A percentile compares a stretch with the other conserved stretches of the same genome.
Conservation (phyloP, 2,329 filamentous ascomycete species). For the Colletotrichum viniferum region DNA sequence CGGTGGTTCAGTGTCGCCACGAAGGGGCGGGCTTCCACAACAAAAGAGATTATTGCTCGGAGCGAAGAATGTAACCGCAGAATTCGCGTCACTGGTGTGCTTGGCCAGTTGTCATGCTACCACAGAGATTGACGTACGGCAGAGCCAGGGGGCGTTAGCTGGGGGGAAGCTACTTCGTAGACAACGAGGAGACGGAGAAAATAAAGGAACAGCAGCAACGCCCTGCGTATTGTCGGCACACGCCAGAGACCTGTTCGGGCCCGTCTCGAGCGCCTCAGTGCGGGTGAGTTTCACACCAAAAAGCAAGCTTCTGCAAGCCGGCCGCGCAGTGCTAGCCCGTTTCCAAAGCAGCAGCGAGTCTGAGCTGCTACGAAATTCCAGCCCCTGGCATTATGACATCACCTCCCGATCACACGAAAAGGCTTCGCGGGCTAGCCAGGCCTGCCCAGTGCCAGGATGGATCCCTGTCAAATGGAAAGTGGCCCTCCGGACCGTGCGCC, state of each 20-base stretch:
- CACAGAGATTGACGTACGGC: constrained; percentile 5
- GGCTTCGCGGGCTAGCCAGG: not conserved
- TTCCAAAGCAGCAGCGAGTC: constrained; percentile 4
- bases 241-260: not conserved
- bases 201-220: not conserved
- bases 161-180: not conserved
- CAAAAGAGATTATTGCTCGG: not conserved
- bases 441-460: not conserved
- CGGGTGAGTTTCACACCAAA: constrained; percentile 13
- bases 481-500: constrained; percentile 3
- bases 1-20: not conserved
- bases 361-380: constrained; percentile 1
- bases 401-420: not conserved
- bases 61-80: not conserved
- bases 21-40: not conserved
- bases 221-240: not conserved
- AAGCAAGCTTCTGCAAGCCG: constrained; percentile 12
- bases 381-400: constrained; percentile 16
- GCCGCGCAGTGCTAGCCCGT: not conserved
- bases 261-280: not conserved
- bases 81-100: constrained; percentile 14
- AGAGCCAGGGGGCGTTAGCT: not conserved
- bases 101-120: constrained; percentile 6
- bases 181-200: constrained; percentile 2
- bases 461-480: not conserved